Evolutionary conservation across 345 rosid species (phyloP).

Genomic region (Firmiana major): DNA sequence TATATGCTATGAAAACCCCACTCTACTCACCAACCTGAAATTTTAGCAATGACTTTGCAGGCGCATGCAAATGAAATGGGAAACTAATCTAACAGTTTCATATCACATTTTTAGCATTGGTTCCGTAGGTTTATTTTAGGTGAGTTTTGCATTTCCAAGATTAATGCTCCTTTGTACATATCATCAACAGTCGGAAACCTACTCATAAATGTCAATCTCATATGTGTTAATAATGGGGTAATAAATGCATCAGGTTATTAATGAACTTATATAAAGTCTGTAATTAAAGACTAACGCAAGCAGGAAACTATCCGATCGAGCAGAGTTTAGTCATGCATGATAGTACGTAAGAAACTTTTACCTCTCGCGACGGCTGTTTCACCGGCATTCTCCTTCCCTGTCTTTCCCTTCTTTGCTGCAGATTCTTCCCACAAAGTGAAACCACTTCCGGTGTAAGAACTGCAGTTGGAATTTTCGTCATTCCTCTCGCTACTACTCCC

Average conservation of each 20-base stretch:
- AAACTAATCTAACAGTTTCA: background rate
- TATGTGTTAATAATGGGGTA: background rate
- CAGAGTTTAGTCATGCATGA: background rate
- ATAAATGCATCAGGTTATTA: background rate
- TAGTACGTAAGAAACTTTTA: conserved; percentile 9
- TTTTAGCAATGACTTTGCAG: background rate
- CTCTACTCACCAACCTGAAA: background rate
- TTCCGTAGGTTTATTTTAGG: background rate
- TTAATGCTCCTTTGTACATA: background rate
- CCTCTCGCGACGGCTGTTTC: conserved; percentile 47
- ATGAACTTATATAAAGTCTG: background rate
- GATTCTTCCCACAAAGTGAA: conserved; percentile 87
- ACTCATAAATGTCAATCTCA: background rate
- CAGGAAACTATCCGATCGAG: background rate
- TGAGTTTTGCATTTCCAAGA: background rate
- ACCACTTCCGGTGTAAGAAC: conserved; percentile 75
- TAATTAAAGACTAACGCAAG: background rate
- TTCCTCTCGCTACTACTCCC: conserved; percentile 55
- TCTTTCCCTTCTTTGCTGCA: conserved; percentile 74
- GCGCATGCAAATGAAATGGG: background rate
- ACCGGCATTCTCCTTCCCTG: conserved; percentile 78
- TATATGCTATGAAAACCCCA: background rate
- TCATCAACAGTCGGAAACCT: background rate
- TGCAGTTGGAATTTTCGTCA: conserved; percentile 75
- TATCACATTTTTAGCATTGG: background rate